phyloP scores from a whole-genome alignment of 345 rosid genomes.

The Boechera stricta region DNA sequence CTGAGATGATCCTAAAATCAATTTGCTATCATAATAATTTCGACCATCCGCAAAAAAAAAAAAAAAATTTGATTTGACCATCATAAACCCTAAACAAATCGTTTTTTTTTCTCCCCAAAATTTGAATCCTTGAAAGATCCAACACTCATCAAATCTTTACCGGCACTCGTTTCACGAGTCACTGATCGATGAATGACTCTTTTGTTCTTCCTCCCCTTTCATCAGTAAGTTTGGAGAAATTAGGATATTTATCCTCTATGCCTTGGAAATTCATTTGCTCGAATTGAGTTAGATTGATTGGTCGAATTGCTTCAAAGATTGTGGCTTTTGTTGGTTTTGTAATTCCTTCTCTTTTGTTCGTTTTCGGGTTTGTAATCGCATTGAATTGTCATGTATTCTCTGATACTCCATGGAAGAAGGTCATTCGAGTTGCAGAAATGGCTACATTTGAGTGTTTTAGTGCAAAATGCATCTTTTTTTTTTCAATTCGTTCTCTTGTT shows the following conservation, averaged over 20 bases:
- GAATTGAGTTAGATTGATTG: neutral
- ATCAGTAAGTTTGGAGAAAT: neutral
- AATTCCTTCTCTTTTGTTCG: neutral
- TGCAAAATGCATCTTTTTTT: constrained; percentile 1
- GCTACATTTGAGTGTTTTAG: neutral
- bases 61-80: too few species aligned
- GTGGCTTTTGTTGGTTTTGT: neutral
- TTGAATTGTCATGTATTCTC: constrained; percentile 8
- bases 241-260: neutral
- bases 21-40: too few species aligned
- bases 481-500: too few species aligned
- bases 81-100: neutral
- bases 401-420: constrained; percentile 2
- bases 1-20: too few species aligned
- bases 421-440: neutral
- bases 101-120: neutral
- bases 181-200: neutral
- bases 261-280: neutral
- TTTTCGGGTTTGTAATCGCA: neutral
- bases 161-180: neutral
- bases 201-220: neutral
- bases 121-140: neutral
- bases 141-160: neutral
- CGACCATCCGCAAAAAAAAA: too few species aligned
- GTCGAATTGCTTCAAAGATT: neutral